A percentile compares a stretch with the other conserved stretches of the same genome.
These are phyloP conservation scores for Jatropha podagrica DNA, from an alignment of 441 rosid genomes.

Conservation along the genomic window DNA sequence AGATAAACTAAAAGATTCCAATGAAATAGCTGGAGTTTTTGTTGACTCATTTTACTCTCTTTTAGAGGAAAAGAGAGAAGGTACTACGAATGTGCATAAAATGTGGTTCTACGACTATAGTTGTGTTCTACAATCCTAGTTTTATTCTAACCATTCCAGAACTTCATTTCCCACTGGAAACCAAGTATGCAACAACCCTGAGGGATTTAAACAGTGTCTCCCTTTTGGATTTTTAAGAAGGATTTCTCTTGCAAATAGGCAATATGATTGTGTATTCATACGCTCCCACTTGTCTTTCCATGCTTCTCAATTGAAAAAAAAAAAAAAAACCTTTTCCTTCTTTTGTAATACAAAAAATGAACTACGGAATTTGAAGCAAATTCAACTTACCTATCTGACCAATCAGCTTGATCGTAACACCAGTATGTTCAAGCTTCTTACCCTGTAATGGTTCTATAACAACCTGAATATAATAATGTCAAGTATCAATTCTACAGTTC, in stretches of 20 bases:
- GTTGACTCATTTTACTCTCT: not conserved
- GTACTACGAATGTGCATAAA: not conserved
- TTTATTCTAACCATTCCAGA: not conserved
- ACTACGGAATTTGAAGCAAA: constrained; percentile 10
- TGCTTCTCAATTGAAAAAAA: not conserved
- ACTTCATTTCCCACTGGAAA: constrained; percentile 1
- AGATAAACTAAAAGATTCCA: not conserved
- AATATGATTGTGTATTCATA: not conserved
- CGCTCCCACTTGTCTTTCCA: not conserved
- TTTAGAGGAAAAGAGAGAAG: not conserved
- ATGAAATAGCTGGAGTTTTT: not conserved
- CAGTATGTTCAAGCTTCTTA: constrained; percentile 88
- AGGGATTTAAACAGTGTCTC: not conserved
- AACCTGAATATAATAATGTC: constrained; percentile 40
- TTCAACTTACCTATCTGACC: constrained; percentile 79
- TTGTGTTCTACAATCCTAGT: not conserved
- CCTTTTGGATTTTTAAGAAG: not conserved
- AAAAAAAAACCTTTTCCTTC: not conserved
- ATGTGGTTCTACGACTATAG: not conserved
- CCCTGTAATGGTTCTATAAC: constrained; percentile 77
- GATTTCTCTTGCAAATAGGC: not conserved
- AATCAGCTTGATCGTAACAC: constrained; percentile 89
- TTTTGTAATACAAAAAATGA: not conserved
- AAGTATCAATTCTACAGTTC: constrained; percentile 11
- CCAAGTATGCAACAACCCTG: not conserved